phyloP scores from a whole-genome alignment of 768 basidiomycete genomes.

The Strobilomyces confusus region DNA sequence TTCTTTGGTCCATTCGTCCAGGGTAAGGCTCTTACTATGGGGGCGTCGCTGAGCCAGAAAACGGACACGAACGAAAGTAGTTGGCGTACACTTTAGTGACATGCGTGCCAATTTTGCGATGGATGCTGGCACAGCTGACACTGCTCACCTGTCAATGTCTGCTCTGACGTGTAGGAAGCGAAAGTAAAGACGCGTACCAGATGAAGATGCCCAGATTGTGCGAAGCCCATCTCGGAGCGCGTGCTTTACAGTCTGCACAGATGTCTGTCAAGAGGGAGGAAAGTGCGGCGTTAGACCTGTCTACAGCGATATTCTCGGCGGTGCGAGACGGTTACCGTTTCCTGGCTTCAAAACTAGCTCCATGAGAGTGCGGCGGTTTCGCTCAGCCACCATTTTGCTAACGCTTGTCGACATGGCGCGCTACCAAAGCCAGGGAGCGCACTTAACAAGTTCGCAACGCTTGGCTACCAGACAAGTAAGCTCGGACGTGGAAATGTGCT shows the following conservation, averaged over 20 bases:
- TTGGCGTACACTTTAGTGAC: slow-evolving; percentile 81
- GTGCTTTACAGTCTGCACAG: slow-evolving; percentile 91
- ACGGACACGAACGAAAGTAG: not conserved
- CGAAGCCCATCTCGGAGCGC: slow-evolving; percentile 85
- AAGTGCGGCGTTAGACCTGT: slow-evolving; percentile 6
- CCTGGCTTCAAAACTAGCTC: slow-evolving; percentile 72
- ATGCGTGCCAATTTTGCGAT: slow-evolving; percentile 93
- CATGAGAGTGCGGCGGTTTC: slow-evolving; percentile 61
- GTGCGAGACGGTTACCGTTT: slow-evolving; percentile 55
- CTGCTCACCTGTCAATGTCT: slow-evolving; percentile 36
- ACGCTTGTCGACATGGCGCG: slow-evolving; percentile 31
- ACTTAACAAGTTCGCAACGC: not conserved
- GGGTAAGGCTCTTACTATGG: slow-evolving; percentile 78
- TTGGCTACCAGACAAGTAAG: too few relatives aligned
- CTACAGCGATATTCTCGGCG: not conserved
- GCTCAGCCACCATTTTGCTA: slow-evolving; percentile 59
- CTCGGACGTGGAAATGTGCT: too few relatives aligned
- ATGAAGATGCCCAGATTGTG: slow-evolving; percentile 87
- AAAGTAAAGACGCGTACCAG: slow-evolving; percentile 50
- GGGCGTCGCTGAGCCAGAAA: slow-evolving; percentile 7
- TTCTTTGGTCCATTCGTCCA: slow-evolving; percentile 86
- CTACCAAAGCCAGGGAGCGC: not conserved
- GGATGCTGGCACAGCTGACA: slow-evolving; percentile 84
- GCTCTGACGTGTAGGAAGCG: not conserved
- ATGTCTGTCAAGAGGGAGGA: slow-evolving; percentile 46